Conservation (phyloP, 2,329 filamentous ascomycete genomes). For the Coniochaeta hoffmannii region DNA sequence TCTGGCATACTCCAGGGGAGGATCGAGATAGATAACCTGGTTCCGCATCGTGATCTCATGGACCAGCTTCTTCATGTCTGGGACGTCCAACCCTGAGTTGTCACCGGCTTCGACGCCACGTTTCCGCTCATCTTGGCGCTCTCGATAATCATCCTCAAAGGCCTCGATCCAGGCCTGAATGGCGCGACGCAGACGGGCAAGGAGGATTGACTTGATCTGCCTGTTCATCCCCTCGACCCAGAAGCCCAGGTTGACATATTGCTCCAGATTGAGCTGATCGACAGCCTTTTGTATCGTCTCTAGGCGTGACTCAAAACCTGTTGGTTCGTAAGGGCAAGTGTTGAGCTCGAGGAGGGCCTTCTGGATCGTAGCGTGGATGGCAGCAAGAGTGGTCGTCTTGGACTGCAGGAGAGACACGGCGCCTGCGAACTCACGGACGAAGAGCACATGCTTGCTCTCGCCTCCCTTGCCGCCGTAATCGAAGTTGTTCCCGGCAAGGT, state of each 20-base stretch:
- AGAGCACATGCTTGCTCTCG: slow-evolving; percentile 93
- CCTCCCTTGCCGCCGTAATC: slow-evolving; percentile 52
- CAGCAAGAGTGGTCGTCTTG: slow-evolving; percentile 73
- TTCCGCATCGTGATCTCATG: slow-evolving; percentile 98
- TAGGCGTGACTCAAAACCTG: slow-evolving; percentile 72
- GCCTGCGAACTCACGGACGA: slow-evolving; percentile 86
- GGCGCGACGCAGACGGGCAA: slow-evolving; percentile 75
- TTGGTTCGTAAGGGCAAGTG: slow-evolving; percentile 72
- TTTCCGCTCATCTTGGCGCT: slow-evolving; percentile 37
- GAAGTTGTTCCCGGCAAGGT: slow-evolving; percentile 45
- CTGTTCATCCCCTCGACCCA: slow-evolving; percentile 87
- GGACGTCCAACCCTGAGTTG: slow-evolving; percentile 39
- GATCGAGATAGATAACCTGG: slow-evolving; percentile 93
- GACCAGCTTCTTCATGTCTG: slow-evolving; percentile 64
- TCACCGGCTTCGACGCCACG: slow-evolving; percentile 40
- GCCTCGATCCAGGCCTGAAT: slow-evolving; percentile 81
- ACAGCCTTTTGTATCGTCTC: slow-evolving; percentile 86
- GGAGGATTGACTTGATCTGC: slow-evolving; percentile 73
- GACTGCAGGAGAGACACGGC: slow-evolving; percentile 81
- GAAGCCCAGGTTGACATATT: slow-evolving; percentile 84
- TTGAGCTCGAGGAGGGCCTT: slow-evolving; percentile 78
- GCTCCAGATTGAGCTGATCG: slow-evolving; percentile 93
- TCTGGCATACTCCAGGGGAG: slow-evolving; percentile 82
- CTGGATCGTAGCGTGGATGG: slow-evolving; percentile 74
- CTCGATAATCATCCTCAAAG: slow-evolving; percentile 59